A percentile compares a stretch with the other conserved stretches of the same genome.
These are phyloP conservation scores for Fusarium gaditjirri DNA, from an alignment of 2,329 filamentous ascomycete species.

Conservation along the genomic window DNA sequence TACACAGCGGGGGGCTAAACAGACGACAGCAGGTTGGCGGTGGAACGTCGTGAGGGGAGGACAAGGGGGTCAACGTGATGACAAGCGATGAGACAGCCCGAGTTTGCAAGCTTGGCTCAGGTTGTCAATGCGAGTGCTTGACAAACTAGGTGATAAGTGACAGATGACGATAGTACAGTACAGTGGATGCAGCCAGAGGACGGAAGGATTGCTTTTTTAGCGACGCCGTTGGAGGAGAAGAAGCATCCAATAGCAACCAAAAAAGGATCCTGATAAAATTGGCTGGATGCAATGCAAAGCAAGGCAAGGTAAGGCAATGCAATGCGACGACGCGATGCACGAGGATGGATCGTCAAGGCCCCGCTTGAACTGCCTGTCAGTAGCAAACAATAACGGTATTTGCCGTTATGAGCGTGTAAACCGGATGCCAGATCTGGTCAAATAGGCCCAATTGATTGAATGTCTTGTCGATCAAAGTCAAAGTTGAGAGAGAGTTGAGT, in stretches of 20 bases:
- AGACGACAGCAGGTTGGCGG: slow-evolving; percentile 43
- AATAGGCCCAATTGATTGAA: not conserved
- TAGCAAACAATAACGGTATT: slow-evolving; percentile 1
- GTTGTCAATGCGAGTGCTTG: slow-evolving; percentile 5
- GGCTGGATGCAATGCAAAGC: slow-evolving; percentile 1
- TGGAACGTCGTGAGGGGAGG: slow-evolving; percentile 44
- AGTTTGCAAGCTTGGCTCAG: slow-evolving; percentile 22
- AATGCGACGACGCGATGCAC: slow-evolving; percentile 18
- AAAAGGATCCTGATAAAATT: slow-evolving; percentile 2
- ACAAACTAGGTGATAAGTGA: slow-evolving; percentile 5
- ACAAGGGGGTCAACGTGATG: slow-evolving; percentile 40
- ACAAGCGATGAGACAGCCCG: slow-evolving; percentile 36
- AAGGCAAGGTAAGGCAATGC: not conserved
- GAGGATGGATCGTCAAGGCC: slow-evolving; percentile 21
- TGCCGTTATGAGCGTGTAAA: not conserved
- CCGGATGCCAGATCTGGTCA: not conserved
- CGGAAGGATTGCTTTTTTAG: slow-evolving; percentile 32
- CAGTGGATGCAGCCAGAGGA: not conserved
- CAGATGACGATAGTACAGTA: not conserved
- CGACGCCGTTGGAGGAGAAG: slow-evolving; percentile 3
- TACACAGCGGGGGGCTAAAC: slow-evolving; percentile 41
- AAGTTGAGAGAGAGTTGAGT: not conserved
- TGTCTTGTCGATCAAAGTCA: not conserved
- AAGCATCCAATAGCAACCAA: not conserved
- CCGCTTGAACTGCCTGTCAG: slow-evolving; percentile 33